A percentile compares a stretch with the other conserved stretches of the same genome.
phyloP scores from a whole-genome alignment of 2,329 filamentous ascomycete genomes.

The Plectosphaerella cucumerina region DNA sequence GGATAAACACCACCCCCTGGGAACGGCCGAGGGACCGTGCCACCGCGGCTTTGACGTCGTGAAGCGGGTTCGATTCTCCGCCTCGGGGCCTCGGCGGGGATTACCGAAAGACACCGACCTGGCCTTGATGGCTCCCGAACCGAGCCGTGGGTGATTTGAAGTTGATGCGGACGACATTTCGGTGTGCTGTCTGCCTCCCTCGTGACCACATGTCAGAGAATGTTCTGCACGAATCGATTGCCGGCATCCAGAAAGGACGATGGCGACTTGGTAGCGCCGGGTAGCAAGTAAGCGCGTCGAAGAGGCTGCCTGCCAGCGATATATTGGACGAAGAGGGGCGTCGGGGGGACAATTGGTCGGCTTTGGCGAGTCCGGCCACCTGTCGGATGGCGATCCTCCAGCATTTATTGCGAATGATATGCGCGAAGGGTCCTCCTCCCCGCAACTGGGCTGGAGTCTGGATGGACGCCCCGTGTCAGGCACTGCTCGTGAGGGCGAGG shows the following conservation, averaged over 20 bases:
- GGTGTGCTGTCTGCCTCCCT: no score
- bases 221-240: no score
- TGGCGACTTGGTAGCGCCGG: neutral
- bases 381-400: no score
- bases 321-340: neutral
- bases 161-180: no score
- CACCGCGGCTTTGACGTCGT: neutral
- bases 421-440: slow-evolving; percentile 6
- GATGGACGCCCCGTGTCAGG: slow-evolving; percentile 1
- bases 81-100: neutral
- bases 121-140: neutral
- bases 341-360: neutral
- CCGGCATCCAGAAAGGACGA: neutral
- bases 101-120: neutral
- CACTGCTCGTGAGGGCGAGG: neutral
- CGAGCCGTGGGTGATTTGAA: no score
- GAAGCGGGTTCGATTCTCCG: neutral
- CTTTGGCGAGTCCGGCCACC: neutral
- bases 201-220: no score
- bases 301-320: neutral
- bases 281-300: neutral
- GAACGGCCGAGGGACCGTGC: neutral
- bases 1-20: neutral
- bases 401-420: slow-evolving; percentile 1
- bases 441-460: slow-evolving; percentile 3